Evolutionary conservation across 306 rosid genomes (phyloP), one percentile per base, ranked within the genome.

Genomic region (Vicia faba): DNA sequence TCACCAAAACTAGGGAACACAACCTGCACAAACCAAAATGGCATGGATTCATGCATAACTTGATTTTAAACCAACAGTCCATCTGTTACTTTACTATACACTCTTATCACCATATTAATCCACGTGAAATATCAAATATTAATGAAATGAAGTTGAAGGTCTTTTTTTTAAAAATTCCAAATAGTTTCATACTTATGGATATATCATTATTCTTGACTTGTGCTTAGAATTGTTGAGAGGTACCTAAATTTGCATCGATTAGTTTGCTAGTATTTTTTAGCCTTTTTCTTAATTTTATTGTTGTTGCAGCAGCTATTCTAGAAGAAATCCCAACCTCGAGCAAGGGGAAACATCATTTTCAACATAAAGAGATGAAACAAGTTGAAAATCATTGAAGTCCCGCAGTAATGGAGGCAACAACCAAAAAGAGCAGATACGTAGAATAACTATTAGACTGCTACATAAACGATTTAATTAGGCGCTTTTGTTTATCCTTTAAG

Each of bases 321-420:
- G 91, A 88, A 25, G 91, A 88, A 61, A 88, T 74, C 20, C 91
- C 89, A 50, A 82, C 86, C 91, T 85, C 44, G 23, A 74, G 2
- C 23, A 20, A 20, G 1, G 23, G 1, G 23, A 2, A 20, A 44
- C 23, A 35, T 35, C 9, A 20, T 43, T 67, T 26, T 14, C 66
- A 28, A 2, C 20, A 26, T 3, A 46, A 6, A 46, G 19, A 15
- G 1, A 12, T 13, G 2, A 2, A 43, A 43, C 13, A 43, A 43
- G 16, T 2, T 12, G 7, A 43, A 43, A 43, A 20, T 1, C 23
- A 20, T 20, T 20, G 23, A 20, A 20, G 23, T 20, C 23, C 23
- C 23, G 23, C 23, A 20, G 2, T 20, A 2, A 20, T 20, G 23
- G 23, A 20, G 23, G 23, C 2, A 20, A 20, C 23, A 20, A 2